Percentiles rank a stretch among this genome's conserved stretches.
Evolutionary conservation across 2,329 filamentous ascomycete species (phyloP).

Genomic region (Aspergillus sojae): DNA sequence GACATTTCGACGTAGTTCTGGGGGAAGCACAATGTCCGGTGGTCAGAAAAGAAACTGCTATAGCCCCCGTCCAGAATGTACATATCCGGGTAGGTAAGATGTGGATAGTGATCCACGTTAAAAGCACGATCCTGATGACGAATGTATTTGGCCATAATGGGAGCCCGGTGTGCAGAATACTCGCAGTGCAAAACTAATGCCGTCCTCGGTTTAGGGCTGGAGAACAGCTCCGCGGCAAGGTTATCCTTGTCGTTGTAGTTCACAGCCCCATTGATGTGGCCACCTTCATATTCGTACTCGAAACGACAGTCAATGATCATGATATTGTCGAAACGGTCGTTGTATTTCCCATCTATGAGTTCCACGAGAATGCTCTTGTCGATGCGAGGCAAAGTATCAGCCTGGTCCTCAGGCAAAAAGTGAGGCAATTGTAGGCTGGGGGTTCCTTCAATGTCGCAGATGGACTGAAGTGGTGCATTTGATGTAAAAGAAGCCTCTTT

Average conservation of each 20-base stretch:
- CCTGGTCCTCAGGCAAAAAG: conserved; percentile 76
- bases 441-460: conserved; percentile 81
- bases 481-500: conserved; percentile 64
- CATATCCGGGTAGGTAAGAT: conserved; percentile 90
- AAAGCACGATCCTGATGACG: conserved; percentile 83
- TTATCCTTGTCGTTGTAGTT: conserved; percentile 98
- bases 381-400: conserved; percentile 87
- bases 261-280: conserved; percentile 88
- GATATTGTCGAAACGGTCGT: conserved; percentile 74
- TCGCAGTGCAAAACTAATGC: conserved; percentile 95
- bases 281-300: conserved; percentile 97
- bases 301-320: conserved; percentile 96
- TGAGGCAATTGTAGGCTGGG: conserved; percentile 78
- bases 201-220: conserved; percentile 69
- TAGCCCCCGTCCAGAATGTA: conserved; percentile 98
- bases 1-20: conserved; percentile 98
- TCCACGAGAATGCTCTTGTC: conserved; percentile 77
- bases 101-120: conserved; percentile 85
- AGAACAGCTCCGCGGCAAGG: conserved; percentile 77
- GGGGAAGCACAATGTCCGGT: conserved; percentile 81
- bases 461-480: conserved; percentile 66
- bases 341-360: conserved; percentile 84
- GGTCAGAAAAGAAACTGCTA: conserved; percentile 83
- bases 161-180: conserved; percentile 94
- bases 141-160: conserved; percentile 92